These are phyloP conservation scores for Colletotrichum melonis DNA, from an alignment of 2,329 filamentous ascomycete genomes.

Conservation along the genomic window DNA sequence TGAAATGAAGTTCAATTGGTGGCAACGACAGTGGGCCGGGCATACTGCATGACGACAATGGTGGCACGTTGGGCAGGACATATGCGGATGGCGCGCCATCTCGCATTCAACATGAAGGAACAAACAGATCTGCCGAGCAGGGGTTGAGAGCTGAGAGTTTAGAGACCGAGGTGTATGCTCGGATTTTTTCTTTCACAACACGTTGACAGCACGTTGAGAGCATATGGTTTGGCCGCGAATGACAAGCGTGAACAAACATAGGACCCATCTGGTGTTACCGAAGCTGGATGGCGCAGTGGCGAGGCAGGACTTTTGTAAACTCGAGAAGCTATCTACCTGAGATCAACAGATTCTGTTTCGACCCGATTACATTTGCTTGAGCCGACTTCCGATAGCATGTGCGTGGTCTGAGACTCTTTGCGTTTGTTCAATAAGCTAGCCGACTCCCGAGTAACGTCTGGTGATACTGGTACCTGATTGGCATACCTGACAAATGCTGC, in stretches of 20 bases:
- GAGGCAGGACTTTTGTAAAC: background rate
- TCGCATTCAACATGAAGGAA: background rate
- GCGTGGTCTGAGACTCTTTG: background rate
- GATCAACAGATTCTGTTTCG: background rate
- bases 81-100: background rate
- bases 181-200: background rate
- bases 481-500: constrained; percentile 10
- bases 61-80: background rate
- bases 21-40: background rate
- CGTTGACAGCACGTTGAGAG: background rate
- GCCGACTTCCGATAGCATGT: no score
- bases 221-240: background rate
- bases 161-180: background rate
- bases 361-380: no score
- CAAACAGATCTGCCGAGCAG: background rate
- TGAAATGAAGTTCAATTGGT: background rate
- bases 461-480: constrained; percentile 1
- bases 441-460: background rate
- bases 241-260: background rate
- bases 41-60: background rate
- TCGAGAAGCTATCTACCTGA: background rate
- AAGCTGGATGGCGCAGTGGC: background rate
- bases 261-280: background rate
- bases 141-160: background rate
- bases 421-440: background rate